Conservation (phyloP, 129 eudicot species). For the Tagetes patula region DNA sequence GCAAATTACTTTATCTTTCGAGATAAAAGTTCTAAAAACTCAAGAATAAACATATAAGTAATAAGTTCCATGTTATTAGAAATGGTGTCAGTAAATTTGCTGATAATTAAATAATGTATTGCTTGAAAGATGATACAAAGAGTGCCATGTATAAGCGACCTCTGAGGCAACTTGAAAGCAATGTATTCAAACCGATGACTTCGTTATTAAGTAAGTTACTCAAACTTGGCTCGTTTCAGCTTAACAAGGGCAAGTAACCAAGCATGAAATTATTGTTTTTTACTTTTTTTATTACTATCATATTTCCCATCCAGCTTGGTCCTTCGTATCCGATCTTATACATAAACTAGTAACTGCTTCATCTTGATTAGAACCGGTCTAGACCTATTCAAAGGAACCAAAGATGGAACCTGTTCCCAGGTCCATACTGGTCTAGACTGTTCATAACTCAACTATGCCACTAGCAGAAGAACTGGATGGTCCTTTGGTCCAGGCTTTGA, state of each 20-base stretch:
- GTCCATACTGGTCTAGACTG: background rate
- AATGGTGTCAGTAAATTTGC: background rate
- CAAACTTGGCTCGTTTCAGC: no score
- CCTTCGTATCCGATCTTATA: background rate
- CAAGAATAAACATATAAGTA: no score
- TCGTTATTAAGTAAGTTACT: background rate
- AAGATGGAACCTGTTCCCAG: background rate
- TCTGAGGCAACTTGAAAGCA: constrained; percentile 39
- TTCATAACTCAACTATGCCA: background rate
- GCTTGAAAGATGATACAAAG: constrained; percentile 29
- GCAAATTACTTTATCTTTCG: no score
- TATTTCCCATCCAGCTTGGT: background rate
- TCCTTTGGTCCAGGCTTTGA: background rate
- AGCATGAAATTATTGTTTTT: no score
- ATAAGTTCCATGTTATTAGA: background rate
- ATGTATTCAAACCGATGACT: constrained; percentile 20
- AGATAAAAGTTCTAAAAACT: background rate
- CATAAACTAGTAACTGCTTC: background rate
- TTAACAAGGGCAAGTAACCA: no score
- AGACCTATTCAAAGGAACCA: background rate
- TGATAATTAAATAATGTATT: background rate
- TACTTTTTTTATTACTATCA: background rate
- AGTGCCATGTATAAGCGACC: constrained; percentile 26
- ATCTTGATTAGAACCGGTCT: background rate
- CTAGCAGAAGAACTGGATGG: background rate